phyloP scores from a whole-genome alignment of 768 basidiomycete species.

The Cystobasidium ongulense region DNA sequence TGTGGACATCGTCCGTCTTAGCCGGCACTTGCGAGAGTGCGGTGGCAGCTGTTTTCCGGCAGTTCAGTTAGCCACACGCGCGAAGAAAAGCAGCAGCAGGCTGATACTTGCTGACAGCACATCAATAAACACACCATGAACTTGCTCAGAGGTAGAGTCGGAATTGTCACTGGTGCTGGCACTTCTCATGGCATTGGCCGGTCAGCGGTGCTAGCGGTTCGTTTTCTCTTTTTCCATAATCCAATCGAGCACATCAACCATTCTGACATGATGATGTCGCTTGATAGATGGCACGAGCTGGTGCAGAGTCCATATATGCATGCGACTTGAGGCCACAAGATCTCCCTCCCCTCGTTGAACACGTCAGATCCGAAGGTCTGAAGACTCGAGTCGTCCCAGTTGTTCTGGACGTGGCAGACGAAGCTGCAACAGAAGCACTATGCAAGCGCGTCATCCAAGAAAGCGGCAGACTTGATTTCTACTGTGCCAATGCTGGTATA shows the following conservation, averaged over 20 bases:
- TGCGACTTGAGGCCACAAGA: background rate
- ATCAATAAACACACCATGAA: background rate
- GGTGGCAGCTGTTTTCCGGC: too few relatives aligned
- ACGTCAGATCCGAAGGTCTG: background rate
- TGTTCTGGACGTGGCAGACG: background rate
- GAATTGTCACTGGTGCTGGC: background rate
- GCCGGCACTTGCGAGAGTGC: too few relatives aligned
- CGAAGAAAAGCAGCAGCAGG: too few relatives aligned
- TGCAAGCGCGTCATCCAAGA: background rate
- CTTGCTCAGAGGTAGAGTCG: background rate
- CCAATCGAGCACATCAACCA: background rate
- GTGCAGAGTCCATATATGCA: background rate
- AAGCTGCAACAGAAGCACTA: background rate
- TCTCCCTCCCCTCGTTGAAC: background rate
- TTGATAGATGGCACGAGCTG: background rate
- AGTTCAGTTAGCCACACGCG: too few relatives aligned
- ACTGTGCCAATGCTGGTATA: constrained; percentile 1
- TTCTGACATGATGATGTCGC: background rate
- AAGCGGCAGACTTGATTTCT: background rate
- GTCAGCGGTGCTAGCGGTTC: background rate
- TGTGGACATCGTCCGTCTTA: too few relatives aligned
- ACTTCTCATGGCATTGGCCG: background rate
- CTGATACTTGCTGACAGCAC: too few relatives aligned
- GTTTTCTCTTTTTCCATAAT: background rate
- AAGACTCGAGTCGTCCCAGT: background rate